These are phyloP conservation scores for Rubia balearica DNA, from an alignment of 305 asterid species.

Conservation along the genomic window DNA sequence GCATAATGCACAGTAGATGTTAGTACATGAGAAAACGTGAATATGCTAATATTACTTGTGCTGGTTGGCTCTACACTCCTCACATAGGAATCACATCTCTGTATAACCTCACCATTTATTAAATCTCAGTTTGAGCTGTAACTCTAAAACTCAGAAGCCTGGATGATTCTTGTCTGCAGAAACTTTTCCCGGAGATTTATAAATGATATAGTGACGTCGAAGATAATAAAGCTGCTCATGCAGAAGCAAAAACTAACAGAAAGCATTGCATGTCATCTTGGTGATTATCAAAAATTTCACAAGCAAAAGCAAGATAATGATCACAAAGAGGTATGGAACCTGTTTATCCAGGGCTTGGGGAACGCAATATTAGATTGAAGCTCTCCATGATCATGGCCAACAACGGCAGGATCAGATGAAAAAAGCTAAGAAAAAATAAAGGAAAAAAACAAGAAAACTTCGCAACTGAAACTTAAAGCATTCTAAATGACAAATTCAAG, in stretches of 20 bases:
- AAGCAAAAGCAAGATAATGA: constrained; percentile 2
- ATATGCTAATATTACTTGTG: background rate
- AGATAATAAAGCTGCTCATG: background rate
- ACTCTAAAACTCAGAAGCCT: background rate
- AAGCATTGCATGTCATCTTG: background rate
- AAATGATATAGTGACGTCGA: background rate
- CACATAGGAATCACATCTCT: background rate
- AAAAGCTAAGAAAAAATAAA: constrained; percentile 47
- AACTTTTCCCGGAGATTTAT: background rate
- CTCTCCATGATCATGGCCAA: constrained; percentile 52
- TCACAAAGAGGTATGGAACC: constrained; percentile 30
- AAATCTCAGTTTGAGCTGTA: background rate
- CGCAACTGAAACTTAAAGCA: constrained; percentile 14
- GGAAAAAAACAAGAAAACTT: constrained; percentile 29
- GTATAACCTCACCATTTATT: background rate
- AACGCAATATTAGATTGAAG: constrained; percentile 42
- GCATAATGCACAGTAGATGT: background rate
- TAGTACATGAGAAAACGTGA: background rate
- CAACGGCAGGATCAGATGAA: constrained; percentile 53
- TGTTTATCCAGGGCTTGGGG: constrained; percentile 62
- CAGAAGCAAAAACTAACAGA: background rate
- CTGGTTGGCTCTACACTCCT: constrained; percentile 1
- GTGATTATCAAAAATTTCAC: background rate
- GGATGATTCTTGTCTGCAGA: background rate
- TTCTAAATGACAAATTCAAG: constrained; percentile 21